These are phyloP conservation scores for Fraxinus cuspidata DNA, from an alignment of 257 asterid genomes.

Conservation along the genomic window DNA sequence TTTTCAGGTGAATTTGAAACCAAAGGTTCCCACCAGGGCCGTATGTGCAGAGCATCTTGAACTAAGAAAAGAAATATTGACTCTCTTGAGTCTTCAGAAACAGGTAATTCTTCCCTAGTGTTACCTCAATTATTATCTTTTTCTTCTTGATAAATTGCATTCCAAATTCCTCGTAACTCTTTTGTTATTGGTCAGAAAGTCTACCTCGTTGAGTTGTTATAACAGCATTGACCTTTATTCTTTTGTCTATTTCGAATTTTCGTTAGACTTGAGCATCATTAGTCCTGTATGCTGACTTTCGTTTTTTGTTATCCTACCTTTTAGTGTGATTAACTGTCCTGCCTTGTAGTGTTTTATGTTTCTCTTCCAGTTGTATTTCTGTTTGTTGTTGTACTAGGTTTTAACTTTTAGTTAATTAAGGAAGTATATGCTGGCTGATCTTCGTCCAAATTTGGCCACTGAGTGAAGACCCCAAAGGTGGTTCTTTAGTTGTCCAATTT, in stretches of 20 bases:
- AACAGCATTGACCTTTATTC: neutral
- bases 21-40: slow-evolving; percentile 91
- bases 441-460: no score
- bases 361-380: neutral
- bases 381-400: neutral
- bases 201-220: neutral
- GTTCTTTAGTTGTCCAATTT: no score
- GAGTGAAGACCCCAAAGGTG: no score
- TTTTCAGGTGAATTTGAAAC: slow-evolving; percentile 87
- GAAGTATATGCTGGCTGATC: neutral
- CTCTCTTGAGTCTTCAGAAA: slow-evolving; percentile 85
- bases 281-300: neutral
- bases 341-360: neutral
- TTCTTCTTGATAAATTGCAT: neutral
- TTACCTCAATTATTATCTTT: neutral
- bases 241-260: neutral
- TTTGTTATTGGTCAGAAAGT: slow-evolving; percentile 1
- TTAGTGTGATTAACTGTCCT: no score
- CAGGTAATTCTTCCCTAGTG: slow-evolving; percentile 52
- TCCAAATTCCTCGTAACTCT: neutral
- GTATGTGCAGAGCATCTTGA: slow-evolving; percentile 97
- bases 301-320: no score
- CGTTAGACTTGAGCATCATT: neutral
- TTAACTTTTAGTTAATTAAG: neutral
- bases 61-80: slow-evolving; percentile 87